Evolutionary conservation across 202 grass and related monocot genomes (phyloP), one percentile per base, ranked within the genome.

Genomic region (Panicum virgatum): DNA sequence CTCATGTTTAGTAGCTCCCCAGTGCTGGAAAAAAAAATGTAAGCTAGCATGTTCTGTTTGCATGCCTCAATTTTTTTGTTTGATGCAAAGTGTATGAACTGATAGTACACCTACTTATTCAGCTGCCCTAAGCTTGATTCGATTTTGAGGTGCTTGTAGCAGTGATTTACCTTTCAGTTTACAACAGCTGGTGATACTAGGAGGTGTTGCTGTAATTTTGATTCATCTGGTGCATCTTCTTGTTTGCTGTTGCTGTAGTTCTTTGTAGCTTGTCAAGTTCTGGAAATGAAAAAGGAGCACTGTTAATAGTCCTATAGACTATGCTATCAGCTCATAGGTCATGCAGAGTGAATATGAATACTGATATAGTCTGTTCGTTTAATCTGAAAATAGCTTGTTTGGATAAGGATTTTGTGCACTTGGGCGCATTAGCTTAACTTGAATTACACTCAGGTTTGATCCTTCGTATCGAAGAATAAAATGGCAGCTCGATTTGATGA

Each of bases 21-120:
- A 52, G 36, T 34, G 76, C 64, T 85, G 77, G 29, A 62, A 69
- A 69, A 70, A 60, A 57, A 46, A n/a, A n/a, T n/a, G 75, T 69
- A 80, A 90, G 47, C 75, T 58, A 70, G 50, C 34, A 69, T 79
- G 80, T 38, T 74, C 68, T 20, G 27, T 40, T 74, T 65, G 44
- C 80, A 82, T 26, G n/a, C 57, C 62, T 69, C 52, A 53, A 43
- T 40, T 46, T 46, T 86, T 80, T 45, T 69, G 60, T 59, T 69
- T 75, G 69, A 64, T 54, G 75, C 62, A 39, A 69, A 90, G 68
- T 69, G 63, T 85, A 62, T 84, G 86, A 68, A 75, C 81, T 44
- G 19, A 30, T 78, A 23, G 23, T 66, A 79, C 13, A 48, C 66
- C 63, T 62, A 65, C 29, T n/a, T 62, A 23, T 53, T 84, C 61